Base-by-base conservation (phyloP, 2,329 filamentous ascomycete genomes). In the Fusarium sororula region DNA sequence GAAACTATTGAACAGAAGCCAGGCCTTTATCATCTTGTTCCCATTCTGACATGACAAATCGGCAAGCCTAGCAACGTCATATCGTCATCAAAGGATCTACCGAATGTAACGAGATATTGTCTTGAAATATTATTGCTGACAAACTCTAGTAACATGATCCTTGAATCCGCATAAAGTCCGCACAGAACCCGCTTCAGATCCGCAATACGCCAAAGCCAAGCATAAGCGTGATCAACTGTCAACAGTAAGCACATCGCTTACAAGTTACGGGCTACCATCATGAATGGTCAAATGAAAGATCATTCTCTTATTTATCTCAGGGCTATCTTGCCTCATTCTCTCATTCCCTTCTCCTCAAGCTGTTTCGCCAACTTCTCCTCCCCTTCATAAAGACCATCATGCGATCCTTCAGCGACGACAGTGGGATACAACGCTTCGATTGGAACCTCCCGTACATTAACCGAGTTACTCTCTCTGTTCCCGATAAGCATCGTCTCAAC, bases 401-500 rank as follows among this genome's bases (percentile, higher is more conserved):
- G 47, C 2, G 58, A 41, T 7, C 58, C 58, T 1, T 55, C 58
- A 9, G 58, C 58, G 1, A 61, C 38, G 0, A n/a, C 18, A 20
- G 68, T 63, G 5, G 69, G 69, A 37, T 72, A 72, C 0, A 72
- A 10, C 8, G 38, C 42, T 22, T 51, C 45, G 26, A 66, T 38
- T 1, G n/a, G 47, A 1, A 68, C 45, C 22, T 73, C 67, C 0
- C 70, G 48, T 9, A 68, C 54, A 28, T 58, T 54, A 4, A 73
- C 54, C 2, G 54, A 47, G n/a, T 24, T 56, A 18, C 3, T 71
- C 35, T 20, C 72, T 54, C n/a, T 53, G 7, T 48, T 68, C 2
- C 58, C 42, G 3, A 62, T 55, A n/a, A 61, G 58, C 59, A 72
- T 66, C 2, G 54, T 54, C 54, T 74, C 70, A 3, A 74, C 7